Base-by-base conservation (phyloP, 202 grass and related monocot species). In the Setaria viridis region DNA sequence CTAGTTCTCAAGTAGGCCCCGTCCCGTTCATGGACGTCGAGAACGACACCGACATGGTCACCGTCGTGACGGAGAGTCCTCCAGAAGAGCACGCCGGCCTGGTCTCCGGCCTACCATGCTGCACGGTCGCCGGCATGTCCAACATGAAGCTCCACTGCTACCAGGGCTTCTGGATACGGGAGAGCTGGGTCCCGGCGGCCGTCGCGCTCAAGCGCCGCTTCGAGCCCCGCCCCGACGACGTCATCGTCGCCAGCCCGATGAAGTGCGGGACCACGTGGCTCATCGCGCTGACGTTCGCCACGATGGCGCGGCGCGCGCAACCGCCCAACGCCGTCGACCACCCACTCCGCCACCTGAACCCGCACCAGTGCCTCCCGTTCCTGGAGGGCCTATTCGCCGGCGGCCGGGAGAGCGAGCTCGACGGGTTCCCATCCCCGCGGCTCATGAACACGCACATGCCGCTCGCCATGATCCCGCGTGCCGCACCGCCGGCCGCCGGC, bases 231-330 rank as follows among this genome's bases (percentile, higher is more conserved):
- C 67, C 54, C 19, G n/a, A 19, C 17, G 90, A 88, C 69, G 30
- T 91, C 39, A 29, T 91, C 45, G 15, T 83, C 9, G 77, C 82
- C 7, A 83, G 85, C 54, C 35, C 34, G 0, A 82, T 55, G 41
- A 91, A 91, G 75, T 82, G 77, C 21, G 86, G 82, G 82, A 88
- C 49, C 33, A 91, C 86, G 29, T 88, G 90, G 86, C 78, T 86
- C 13, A 73, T 69, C 25, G 82, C 86, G 3, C 55, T 86, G 45
- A n/a, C 72, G 30, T 92, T 92, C 50, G 72, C 86, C 41, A 53
- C 78, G 8, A 25, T 80, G 60, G 35, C 74, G 3, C 82, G 79
- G 41, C 20, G 53, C 64, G 57, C 32, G 17, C 37, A 80, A 11
- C 48, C 75, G 3, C 82, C 77, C 17, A 7, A 4, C 4, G 7